Base-by-base conservation (phyloP, 164 flowering plant species). In the Malania oleifera region DNA sequence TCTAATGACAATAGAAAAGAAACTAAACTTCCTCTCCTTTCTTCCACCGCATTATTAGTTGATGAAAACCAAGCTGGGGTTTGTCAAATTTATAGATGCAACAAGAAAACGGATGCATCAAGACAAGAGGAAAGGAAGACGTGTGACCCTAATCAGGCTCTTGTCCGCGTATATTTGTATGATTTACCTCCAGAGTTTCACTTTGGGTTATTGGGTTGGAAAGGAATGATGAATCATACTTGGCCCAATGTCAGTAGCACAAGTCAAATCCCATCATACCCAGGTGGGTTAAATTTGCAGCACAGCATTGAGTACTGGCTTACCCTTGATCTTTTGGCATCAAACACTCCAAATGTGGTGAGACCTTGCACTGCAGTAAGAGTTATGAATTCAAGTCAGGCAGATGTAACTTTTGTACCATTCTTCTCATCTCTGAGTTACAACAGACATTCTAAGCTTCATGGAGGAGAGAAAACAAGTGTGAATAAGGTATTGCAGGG, bases 271-370 rank as follows among this genome's bases (percentile, higher is more conserved):
- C 90, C 91, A n/a, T 24, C 56, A 13, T 93, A 93, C 63, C 89
- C 98, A 0, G 97, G 98, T 29, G 98, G 98, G 23, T 69, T 93
- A 62, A 90, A 87, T 66, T 62, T 82, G 55, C 98, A 93, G 70
- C 97, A 89, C 51, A 93, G 98, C 60, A 62, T 82, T 1, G 98
- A 88, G 64, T 89, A 87, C 63, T 89, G 97, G 97, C 87, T 93
- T 29, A 83, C 95, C 26, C 75, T 93, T 61, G 98, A 93, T 80
- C 87, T 93, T 52, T 79, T 93, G 14, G 65, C 81, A 9, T 93
- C 97, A 8, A 65, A 76, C 52, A 51, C 37, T 39, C 69, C 67
- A 22, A 60, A 69, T 26, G 53, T 74, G 9, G 51, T 22, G 3
- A 79, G 84, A 66, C 86, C 96, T 13, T 84, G 92, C 60, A 78